These are phyloP conservation scores for Xerocomus tenax DNA, from an alignment of 1,284 basidiomycete species.

Conservation along the genomic window DNA sequence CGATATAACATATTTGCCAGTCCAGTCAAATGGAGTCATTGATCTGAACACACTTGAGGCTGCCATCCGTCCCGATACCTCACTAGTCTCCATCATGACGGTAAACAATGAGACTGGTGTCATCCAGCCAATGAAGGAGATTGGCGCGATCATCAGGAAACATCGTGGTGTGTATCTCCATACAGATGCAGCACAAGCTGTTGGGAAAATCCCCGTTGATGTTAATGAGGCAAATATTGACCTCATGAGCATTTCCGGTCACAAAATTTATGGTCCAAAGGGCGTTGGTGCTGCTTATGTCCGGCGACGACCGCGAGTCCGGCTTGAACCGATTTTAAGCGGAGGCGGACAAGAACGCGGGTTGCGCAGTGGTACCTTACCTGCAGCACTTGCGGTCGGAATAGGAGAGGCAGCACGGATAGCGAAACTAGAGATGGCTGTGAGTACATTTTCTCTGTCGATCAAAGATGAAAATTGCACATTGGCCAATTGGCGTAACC, in stretches of 20 bases:
- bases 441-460: constrained; percentile 43
- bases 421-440: constrained; percentile 85
- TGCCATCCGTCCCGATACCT: constrained; percentile 82
- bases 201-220: constrained; percentile 84
- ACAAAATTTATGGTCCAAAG: constrained; percentile 98
- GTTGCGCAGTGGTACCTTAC: constrained; percentile 86
- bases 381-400: constrained; percentile 86
- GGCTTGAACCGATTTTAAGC: constrained; percentile 89
- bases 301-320: constrained; percentile 83
- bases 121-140: constrained; percentile 95
- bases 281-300: constrained; percentile 95
- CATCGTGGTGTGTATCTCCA: constrained; percentile 90
- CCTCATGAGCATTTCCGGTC: constrained; percentile 91
- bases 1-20: constrained; percentile 95
- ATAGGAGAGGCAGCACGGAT: constrained; percentile 93
- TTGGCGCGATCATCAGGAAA: constrained; percentile 76
- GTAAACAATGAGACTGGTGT: constrained; percentile 99
- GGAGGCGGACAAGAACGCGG: constrained; percentile 98
- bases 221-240: constrained; percentile 96
- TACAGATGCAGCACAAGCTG: constrained; percentile 95
- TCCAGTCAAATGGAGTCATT: constrained; percentile 80
- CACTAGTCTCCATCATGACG: constrained; percentile 91
- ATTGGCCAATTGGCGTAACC: constrained; percentile 25
- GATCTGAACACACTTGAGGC: constrained; percentile 68
- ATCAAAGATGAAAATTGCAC: constrained; percentile 50